Percentiles rank a stretch among this genome's conserved stretches.
Evolutionary conservation across 129 eudicot species (phyloP).

Genomic region (Oenanthe sinensis): DNA sequence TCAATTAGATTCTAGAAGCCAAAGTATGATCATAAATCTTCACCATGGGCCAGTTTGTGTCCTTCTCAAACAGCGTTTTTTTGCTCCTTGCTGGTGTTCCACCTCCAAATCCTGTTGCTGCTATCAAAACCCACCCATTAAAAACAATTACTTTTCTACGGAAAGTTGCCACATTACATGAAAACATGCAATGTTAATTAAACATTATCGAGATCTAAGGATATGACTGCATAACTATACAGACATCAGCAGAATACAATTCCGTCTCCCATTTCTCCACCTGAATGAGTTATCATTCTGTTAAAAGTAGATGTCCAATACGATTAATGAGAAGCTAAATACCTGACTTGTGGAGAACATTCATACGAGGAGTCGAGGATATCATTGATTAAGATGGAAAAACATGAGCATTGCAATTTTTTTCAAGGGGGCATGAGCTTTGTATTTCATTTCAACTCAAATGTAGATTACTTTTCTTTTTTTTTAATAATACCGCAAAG

Average conservation of each 20-base stretch:
- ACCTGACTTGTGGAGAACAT: not conserved
- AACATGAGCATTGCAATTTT: not conserved
- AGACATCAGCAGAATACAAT: not conserved
- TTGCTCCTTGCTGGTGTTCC: slow-evolving; percentile 41
- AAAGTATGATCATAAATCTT: slow-evolving; percentile 3
- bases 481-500: not conserved
- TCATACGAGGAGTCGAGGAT: not conserved
- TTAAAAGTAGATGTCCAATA: not conserved
- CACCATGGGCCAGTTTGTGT: slow-evolving; percentile 89
- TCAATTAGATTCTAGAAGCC: not conserved
- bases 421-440: not conserved
- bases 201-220: not conserved
- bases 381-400: not conserved
- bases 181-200: not conserved
- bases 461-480: not conserved
- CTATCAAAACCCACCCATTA: not conserved
- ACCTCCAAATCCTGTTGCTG: slow-evolving; percentile 66
- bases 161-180: not conserved
- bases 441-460: not conserved
- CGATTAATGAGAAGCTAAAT: not conserved
- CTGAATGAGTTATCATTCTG: not conserved
- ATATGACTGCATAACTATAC: not conserved
- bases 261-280: not conserved
- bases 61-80: slow-evolving; percentile 53
- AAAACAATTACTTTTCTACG: not conserved